Percentiles rank a stretch among this genome's conserved stretches.
These are phyloP conservation scores for Fusarium sp. DNA, from an alignment of 2,329 filamentous ascomycete genomes.

Conservation along the genomic window DNA sequence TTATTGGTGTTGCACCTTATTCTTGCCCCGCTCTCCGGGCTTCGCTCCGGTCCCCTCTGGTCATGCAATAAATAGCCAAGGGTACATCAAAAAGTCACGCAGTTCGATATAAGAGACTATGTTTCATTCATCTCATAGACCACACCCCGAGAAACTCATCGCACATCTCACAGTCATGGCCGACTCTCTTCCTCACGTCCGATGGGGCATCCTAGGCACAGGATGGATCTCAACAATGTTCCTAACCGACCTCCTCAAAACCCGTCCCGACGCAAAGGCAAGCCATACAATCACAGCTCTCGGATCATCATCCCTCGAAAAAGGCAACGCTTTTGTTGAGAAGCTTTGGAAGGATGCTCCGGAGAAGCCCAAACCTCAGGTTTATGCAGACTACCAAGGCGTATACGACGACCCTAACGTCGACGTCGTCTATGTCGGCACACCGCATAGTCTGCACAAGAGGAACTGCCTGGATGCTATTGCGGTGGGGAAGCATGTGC, in stretches of 20 bases:
- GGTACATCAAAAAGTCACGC: conserved; percentile 2
- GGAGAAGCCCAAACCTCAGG: neutral
- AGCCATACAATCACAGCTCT: conserved; percentile 14
- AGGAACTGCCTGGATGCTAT: conserved; percentile 58
- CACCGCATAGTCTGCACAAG: conserved; percentile 58
- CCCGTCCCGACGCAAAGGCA: conserved; percentile 10
- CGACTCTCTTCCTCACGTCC: conserved; percentile 1
- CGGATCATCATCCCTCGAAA: neutral
- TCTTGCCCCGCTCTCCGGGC: neutral
- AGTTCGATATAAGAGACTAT: neutral
- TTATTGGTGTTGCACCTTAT: neutral
- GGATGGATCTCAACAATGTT: conserved; percentile 36
- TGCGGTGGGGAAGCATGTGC: conserved; percentile 55
- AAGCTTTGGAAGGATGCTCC: conserved; percentile 16
- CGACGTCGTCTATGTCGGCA: conserved; percentile 60
- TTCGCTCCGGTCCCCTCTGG: neutral
- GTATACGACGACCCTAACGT: conserved; percentile 56
- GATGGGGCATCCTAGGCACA: conserved; percentile 27
- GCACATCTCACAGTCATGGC: conserved; percentile 19
- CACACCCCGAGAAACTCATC: too few relatives aligned
- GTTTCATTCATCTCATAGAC: neutral
- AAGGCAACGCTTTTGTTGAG: conserved; percentile 4
- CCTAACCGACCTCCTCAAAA: conserved; percentile 1
- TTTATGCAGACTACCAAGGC: conserved; percentile 47
- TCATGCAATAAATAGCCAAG: neutral